Evolutionary conservation across 1,284 basidiomycete genomes (phyloP).

Genomic region (Ustilago shanxiensis): DNA sequence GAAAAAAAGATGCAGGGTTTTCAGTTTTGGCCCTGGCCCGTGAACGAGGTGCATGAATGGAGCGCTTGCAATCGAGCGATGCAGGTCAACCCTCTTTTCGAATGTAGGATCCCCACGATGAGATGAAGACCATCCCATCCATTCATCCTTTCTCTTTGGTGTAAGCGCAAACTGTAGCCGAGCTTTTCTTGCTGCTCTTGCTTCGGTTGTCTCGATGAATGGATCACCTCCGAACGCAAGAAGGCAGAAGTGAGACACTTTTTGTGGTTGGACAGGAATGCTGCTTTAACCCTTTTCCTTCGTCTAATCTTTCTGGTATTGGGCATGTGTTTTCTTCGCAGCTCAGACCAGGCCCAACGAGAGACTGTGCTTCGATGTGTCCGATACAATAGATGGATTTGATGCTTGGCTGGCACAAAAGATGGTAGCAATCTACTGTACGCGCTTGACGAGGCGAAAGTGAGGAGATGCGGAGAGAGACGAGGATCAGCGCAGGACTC

Average conservation of each 20-base stretch:
- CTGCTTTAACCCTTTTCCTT: too few relatives aligned
- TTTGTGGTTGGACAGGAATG: not conserved
- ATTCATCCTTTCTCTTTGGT: too few relatives aligned
- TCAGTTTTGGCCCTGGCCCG: not conserved
- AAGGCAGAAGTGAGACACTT: not conserved
- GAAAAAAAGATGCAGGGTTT: not conserved
- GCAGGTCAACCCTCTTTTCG: not conserved
- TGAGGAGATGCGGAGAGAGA: not conserved
- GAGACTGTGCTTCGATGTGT: too few relatives aligned
- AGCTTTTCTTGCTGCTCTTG: not conserved
- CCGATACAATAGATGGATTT: too few relatives aligned
- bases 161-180: not conserved
- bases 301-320: too few relatives aligned
- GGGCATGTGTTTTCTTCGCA: too few relatives aligned
- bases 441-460: conserved; percentile 1
- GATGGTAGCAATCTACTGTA: conserved; percentile 4
- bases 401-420: too few relatives aligned
- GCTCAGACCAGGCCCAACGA: too few relatives aligned
- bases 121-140: not conserved
- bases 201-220: conserved; percentile 2
- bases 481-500: not conserved
- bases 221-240: not conserved
- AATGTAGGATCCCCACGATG: not conserved
- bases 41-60: conserved; percentile 2
- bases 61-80: conserved; percentile 12